Evolutionary conservation across 2,329 filamentous ascomycete genomes (phyloP), one percentile per base, ranked within the genome.

Genomic region (Dactylellina cionopaga): DNA sequence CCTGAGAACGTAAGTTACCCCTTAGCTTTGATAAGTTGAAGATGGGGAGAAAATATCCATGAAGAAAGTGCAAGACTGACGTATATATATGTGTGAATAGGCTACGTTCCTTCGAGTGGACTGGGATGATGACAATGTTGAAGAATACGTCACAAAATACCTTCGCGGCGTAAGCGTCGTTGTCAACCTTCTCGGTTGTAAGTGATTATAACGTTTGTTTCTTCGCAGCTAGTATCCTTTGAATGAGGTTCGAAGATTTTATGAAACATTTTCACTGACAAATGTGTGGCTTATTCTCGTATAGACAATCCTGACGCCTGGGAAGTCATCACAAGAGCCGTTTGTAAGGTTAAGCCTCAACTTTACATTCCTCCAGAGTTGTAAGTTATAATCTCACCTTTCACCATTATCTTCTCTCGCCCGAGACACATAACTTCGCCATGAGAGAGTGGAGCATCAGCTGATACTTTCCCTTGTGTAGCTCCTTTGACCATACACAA

Each of bases 281-380:
- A 65, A 72, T 65, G 31, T 35, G 33, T 29, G 4, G 15, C 11
- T 29, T n/a, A n/a, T 9, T 52, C 13, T 27, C 41, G 27, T 39
- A 35, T 27, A 72, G 68, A 72, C 15, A 60, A 72, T 43, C 68
- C 68, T 59, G 59, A 60, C 60, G 59, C 59, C 37, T 72, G 68
- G 68, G 68, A 60, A 17, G 27, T 39, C 24, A 37, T 72, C 22
- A 72, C 68, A 13, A 72, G 52, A 65, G 68, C 68, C 13, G 68
- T 72, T 13, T 72, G 68, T 37, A 43, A 44, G 27, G 52, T 59
- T 55, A 72, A 72, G 54, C 68, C 68, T 39, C 59, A 65, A 33
- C 68, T 72, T 15, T 72, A 72, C 31, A 72, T 72, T 25, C 68
- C 68, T 41, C 68, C 68, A 24, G 68, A 72, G n/a, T 72, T 72